Evolutionary conservation across 31 red algal genomes (phyloP).

Genomic region (Bonnemaisonia californica): DNA sequence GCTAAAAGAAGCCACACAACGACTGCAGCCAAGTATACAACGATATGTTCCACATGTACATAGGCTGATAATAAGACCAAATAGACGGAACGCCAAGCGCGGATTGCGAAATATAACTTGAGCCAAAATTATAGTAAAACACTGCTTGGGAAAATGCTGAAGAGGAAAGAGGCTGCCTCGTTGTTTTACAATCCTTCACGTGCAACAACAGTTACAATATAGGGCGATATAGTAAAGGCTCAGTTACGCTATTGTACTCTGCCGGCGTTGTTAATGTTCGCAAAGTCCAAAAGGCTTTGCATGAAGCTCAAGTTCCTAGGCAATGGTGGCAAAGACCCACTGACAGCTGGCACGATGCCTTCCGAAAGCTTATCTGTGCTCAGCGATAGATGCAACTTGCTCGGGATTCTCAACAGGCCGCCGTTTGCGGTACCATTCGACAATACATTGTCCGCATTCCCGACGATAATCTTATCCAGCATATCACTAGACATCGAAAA

Average conservation of each 20-base stretch:
- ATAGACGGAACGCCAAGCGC: too few species aligned
- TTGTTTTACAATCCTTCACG: too few species aligned
- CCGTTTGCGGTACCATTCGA: not conserved
- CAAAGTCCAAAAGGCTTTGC: slow-evolving; percentile 52
- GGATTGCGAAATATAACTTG: too few species aligned
- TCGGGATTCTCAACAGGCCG: slow-evolving; percentile 54
- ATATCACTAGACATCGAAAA: slow-evolving; percentile 69
- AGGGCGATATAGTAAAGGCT: too few species aligned
- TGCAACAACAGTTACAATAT: too few species aligned
- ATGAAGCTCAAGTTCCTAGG: slow-evolving; percentile 50
- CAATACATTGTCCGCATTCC: not conserved
- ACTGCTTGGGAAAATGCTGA: too few species aligned
- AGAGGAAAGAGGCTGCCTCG: too few species aligned
- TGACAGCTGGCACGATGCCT: not conserved
- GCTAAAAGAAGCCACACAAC: too few species aligned
- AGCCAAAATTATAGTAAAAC: too few species aligned
- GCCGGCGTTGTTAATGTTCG: slow-evolving; percentile 19
- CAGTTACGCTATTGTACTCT: not conserved
- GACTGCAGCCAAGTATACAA: too few species aligned
- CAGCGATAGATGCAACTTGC: slow-evolving; percentile 63
- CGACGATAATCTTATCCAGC: slow-evolving; percentile 68
- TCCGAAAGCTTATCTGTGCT: slow-evolving; percentile 54
- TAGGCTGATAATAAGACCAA: too few species aligned
- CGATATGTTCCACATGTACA: too few species aligned
- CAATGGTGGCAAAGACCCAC: slow-evolving; percentile 18